Evolutionary conservation across 139 green algal species (phyloP), one percentile per base, ranked within the genome.

Genomic region (Chlamydomonas urium): DNA sequence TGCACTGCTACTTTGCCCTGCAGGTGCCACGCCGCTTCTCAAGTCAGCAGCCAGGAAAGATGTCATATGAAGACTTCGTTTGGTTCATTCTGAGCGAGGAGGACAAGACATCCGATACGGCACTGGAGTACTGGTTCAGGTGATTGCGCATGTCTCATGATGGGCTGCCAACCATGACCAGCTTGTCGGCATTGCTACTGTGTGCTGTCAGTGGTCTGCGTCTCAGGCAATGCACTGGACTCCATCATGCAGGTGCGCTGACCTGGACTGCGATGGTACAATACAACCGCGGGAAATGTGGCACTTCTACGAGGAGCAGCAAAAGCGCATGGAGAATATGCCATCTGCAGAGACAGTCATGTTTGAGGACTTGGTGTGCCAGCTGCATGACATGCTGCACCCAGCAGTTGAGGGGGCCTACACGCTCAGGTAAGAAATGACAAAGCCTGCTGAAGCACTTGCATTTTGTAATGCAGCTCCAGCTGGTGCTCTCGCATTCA

Each of bases 11-110:
- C n/a, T n/a, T n/a, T n/a, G n/a, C n/a, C 26, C 53, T 63, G 26
- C 85, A 96, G 85, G 90, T 88, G 3, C 84, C 87, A 4, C 85
- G 92, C 34, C 85, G 75, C 4, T 90, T 94, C 57, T 72, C 72
- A 4, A 35, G 37, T 23, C 81, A 74, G 37, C 67, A 86, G n/a
- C 66, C 85, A 0, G 89, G 84, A 58, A 92, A 92, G 80, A 98
- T 98, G 94, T 83, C 86, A 26, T 99, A 99, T 69, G 90, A 99
- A 75, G 95, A 99, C 88, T 99, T 99, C 86, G 90, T 97, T 57
- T 99, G 93, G 91, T 99, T 99, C 83, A 97, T 99, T 53, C 81
- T 99, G 34, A 93, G 81, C 31, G 95, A 99, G 81, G 95, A 99
- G 88, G 93, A 99, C 87, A 99, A 99, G 79, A 93, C 78, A 35